Percentiles rank a stretch among this genome's conserved stretches.
phyloP scores from a whole-genome alignment of 345 rosid genomes.

The Brassica incana region DNA sequence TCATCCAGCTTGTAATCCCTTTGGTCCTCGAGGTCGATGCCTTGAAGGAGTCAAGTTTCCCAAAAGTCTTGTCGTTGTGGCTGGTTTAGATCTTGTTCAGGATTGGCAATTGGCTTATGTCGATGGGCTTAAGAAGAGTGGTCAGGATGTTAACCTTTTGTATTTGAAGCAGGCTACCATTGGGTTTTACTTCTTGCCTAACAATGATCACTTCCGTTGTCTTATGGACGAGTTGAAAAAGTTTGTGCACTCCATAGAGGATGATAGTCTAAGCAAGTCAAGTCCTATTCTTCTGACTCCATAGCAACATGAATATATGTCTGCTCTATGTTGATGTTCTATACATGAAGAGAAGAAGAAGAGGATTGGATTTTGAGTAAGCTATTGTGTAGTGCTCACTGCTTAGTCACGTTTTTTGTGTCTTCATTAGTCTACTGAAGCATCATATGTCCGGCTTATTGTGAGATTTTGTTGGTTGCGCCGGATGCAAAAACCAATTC shows the following conservation, averaged over 20 bases:
- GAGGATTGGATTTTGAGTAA: constrained; percentile 28
- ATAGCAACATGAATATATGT: constrained; percentile 41
- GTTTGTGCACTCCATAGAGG: constrained; percentile 57
- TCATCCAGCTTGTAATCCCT: constrained; percentile 93
- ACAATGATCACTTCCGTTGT: constrained; percentile 73
- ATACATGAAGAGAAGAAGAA: constrained; percentile 42
- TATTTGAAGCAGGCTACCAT: constrained; percentile 77
- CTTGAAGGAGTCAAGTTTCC: constrained; percentile 61
- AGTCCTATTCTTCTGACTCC: constrained; percentile 35
- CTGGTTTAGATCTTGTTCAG: constrained; percentile 88
- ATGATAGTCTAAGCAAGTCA: constrained; percentile 40
- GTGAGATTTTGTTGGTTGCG: neutral
- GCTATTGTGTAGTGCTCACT: constrained; percentile 7
- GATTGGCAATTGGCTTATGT: constrained; percentile 94
- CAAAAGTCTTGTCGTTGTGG: constrained; percentile 84
- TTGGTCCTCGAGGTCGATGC: constrained; percentile 68
- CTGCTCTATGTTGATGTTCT: constrained; percentile 17
- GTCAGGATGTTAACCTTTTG: constrained; percentile 69
- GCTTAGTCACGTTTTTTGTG: constrained; percentile 16
- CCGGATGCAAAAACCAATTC: constrained; percentile 16
- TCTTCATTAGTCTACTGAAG: constrained; percentile 15
- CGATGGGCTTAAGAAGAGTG: constrained; percentile 58
- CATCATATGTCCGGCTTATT: constrained; percentile 13
- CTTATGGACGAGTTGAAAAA: constrained; percentile 82
- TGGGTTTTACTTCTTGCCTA: constrained; percentile 94